These are phyloP conservation scores for Heracleum sosnowskyi DNA, from an alignment of 129 eudicot genomes.

Conservation along the genomic window DNA sequence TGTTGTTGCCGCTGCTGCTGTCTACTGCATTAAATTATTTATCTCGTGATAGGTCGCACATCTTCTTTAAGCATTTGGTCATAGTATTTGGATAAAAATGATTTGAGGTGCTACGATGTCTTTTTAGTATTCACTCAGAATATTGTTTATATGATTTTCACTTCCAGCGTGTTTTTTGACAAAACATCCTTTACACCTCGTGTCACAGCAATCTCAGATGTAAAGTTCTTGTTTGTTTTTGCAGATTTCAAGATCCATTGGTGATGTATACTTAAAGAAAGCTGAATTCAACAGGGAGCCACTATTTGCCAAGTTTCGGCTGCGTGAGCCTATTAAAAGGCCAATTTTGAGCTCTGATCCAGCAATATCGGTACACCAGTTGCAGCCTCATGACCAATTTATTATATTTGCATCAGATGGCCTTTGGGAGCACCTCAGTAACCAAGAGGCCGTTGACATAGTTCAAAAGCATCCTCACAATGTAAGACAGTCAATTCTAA, in stretches of 20 bases:
- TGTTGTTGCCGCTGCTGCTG: no score
- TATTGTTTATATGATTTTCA: neutral
- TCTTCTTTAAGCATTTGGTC: neutral
- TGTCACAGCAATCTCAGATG: neutral
- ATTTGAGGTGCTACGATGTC: neutral
- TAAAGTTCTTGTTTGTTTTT: neutral
- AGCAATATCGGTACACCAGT: conserved; percentile 52
- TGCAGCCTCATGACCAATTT: conserved; percentile 84
- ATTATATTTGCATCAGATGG: conserved; percentile 95
- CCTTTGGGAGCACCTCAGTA: conserved; percentile 91
- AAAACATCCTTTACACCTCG: neutral
- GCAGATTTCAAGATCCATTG: conserved; percentile 90
- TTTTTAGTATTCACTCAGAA: neutral
- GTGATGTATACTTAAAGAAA: conserved; percentile 77
- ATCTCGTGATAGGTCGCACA: no score
- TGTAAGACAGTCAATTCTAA: conserved; percentile 37
- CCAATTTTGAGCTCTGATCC: conserved; percentile 93
- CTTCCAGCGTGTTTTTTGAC: no score
- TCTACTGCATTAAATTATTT: neutral
- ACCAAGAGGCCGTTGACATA: conserved; percentile 91
- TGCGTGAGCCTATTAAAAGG: conserved; percentile 76
- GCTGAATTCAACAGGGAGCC: conserved; percentile 93
- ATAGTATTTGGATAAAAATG: neutral
- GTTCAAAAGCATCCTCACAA: conserved; percentile 67
- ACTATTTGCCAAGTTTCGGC: conserved; percentile 65